phyloP scores from a whole-genome alignment of 1,284 basidiomycete species.

The Leccinum ponderosum region DNA sequence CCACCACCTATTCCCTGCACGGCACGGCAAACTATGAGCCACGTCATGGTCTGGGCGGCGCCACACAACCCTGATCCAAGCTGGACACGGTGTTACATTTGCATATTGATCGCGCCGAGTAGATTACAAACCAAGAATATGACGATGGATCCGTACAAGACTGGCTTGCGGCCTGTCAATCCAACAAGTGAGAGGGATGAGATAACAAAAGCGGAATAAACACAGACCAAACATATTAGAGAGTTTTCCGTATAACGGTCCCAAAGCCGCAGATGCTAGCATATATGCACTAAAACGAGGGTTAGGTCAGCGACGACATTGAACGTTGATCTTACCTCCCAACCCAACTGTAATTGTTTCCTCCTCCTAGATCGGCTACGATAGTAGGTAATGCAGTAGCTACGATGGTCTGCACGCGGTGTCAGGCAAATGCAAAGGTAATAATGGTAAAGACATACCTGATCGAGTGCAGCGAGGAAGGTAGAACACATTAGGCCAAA shows the following conservation, averaged over 20 bases:
- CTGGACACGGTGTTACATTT: conserved; percentile 13
- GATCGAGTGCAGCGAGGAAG: conserved; percentile 62
- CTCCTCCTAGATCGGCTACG: conserved; percentile 39
- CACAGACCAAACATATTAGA: conserved; percentile 31
- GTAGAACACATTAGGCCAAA: conserved; percentile 53
- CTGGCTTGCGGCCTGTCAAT: conserved; percentile 37
- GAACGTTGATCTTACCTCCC: conserved; percentile 25
- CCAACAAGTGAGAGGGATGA: neutral
- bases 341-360: conserved; percentile 36
- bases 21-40: conserved; percentile 48
- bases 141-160: conserved; percentile 38
- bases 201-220: neutral
- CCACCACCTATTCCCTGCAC: conserved; percentile 57
- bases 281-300: conserved; percentile 36
- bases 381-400: conserved; percentile 41
- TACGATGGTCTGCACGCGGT: conserved; percentile 36
- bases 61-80: conserved; percentile 52
- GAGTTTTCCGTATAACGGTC: conserved; percentile 43
- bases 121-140: conserved; percentile 40
- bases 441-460: conserved; percentile 36
- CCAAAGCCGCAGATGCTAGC: conserved; percentile 33
- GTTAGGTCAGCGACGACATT: neutral
- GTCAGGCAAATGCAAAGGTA: neutral
- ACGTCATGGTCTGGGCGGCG: conserved; percentile 47
- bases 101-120: neutral